Base-by-base conservation (phyloP, 2,329 filamentous ascomycete species). In the Neonectria magnoliae region DNA sequence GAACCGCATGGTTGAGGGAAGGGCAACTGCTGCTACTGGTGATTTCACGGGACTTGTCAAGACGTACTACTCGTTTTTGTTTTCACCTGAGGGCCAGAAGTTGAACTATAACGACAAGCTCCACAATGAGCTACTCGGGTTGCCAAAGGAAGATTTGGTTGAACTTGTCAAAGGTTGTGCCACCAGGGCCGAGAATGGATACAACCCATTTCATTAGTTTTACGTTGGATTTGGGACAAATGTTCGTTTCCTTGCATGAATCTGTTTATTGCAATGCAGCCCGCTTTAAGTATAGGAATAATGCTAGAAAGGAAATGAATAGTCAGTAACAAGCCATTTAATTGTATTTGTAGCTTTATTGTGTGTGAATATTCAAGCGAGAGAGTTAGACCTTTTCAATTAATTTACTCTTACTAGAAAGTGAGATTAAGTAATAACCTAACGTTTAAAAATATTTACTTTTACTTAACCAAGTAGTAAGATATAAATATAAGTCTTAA, bases 1-100 rank as follows among this genome's bases (percentile, higher is more conserved):
- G 44, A 76, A 86, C 73, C 64, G 71, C 0, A 64, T 64, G 6
- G 31, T 47, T 7, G 53, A 64, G 22, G 66, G 66, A 13, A 57
- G 47, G 29, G 36, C 44, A 0, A 29, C 6, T 1, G 56, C 57
- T 0, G 50, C 42, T 1, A 29, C 56, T 14, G 66, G 66, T 10
- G 44, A 66, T 0, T 54, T 66, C 0, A 22, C 45, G 11, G 66
- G 66, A 1, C 5, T 60, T 5, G 29, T 58, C 5, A 42, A 57
- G 31, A 44, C 50, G 13, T 62, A 65, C 11, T 67, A 65, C 14
- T 58, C 65, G 0, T 57, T 53, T 2, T 42, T 68, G 0, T 27
- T 66, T 13, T 67, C 63, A 3, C 31, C 45, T 0, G 51, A 47
- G n/a, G 65, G 65, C 0, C 58, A 62, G 0, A 63, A 60, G 14